Percentiles rank a stretch among this genome's conserved stretches.
These are phyloP conservation scores for Chlorencoelia australis DNA, from an alignment of 2,329 filamentous ascomycete genomes.

Conservation along the genomic window DNA sequence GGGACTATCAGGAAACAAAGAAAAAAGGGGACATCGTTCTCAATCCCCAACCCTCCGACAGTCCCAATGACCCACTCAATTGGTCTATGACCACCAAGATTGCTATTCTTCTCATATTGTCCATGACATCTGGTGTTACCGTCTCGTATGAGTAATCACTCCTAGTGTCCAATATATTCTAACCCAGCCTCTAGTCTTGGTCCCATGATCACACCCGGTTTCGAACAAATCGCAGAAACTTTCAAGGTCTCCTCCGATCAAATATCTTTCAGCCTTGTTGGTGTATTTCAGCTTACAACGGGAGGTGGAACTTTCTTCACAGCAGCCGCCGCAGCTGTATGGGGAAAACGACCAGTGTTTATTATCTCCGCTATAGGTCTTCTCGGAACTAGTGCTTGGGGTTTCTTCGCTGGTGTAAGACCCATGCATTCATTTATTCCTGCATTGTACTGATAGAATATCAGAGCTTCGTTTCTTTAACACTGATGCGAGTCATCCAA, in stretches of 20 bases:
- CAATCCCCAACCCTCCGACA: constrained; percentile 41
- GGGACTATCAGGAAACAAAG: constrained; percentile 27
- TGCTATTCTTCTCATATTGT: constrained; percentile 19
- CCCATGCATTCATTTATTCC: not conserved
- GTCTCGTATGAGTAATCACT: constrained; percentile 16
- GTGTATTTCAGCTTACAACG: constrained; percentile 31
- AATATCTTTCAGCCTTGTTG: constrained; percentile 26
- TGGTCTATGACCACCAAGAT: constrained; percentile 30
- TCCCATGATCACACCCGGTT: constrained; percentile 32
- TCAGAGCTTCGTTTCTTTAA: constrained; percentile 30
- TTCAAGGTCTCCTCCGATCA: constrained; percentile 31
- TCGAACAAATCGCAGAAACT: constrained; percentile 27
- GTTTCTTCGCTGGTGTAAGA: constrained; percentile 28
- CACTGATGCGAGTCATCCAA: constrained; percentile 26
- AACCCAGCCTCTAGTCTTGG: constrained; percentile 24
- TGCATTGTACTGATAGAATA: not conserved
- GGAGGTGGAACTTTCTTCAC: constrained; percentile 34
- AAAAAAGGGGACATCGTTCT: constrained; percentile 38
- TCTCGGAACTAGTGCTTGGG: constrained; percentile 31
- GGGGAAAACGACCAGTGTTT: constrained; percentile 23
- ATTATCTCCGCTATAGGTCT: constrained; percentile 27
- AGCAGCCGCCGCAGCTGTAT: constrained; percentile 30
- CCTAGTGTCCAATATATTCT: constrained; percentile 8
- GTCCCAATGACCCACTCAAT: constrained; percentile 43
- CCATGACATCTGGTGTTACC: constrained; percentile 22